These are phyloP conservation scores for Telopea speciosissima DNA, from an alignment of 177 flowering plant species.

Conservation along the genomic window DNA sequence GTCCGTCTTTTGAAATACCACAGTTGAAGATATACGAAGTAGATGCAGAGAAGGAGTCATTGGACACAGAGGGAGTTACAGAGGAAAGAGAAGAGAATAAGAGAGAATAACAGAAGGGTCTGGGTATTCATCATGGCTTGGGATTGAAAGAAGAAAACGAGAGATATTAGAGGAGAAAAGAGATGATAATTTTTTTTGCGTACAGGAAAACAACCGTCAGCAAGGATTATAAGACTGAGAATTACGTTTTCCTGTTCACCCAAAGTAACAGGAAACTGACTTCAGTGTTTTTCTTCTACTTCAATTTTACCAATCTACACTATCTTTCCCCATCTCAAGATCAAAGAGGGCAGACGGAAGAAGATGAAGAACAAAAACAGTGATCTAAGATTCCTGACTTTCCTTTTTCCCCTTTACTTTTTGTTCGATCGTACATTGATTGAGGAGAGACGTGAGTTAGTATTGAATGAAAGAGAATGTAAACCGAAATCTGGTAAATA, in stretches of 20 bases:
- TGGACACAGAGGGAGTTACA: not conserved
- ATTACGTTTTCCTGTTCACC: conserved; percentile 22
- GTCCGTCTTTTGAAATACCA: conserved; percentile 31
- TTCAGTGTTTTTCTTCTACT: not conserved
- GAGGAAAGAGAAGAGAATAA: conserved; percentile 13
- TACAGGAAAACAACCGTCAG: conserved; percentile 19
- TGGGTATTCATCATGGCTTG: no score
- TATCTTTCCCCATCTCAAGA: conserved; percentile 8
- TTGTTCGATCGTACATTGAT: not conserved
- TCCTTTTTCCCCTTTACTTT: not conserved
- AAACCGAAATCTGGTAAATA: conserved; percentile 26
- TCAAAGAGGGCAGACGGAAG: conserved; percentile 9
- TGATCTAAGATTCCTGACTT: not conserved
- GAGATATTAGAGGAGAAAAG: no score
- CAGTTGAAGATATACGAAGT: conserved; percentile 36
- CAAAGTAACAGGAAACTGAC: conserved; percentile 1
- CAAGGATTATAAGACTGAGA: no score
- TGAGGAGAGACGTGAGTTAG: conserved; percentile 18
- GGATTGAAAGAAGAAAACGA: no score
- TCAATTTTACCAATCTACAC: not conserved
- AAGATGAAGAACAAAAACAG: conserved; percentile 1
- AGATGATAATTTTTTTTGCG: no score
- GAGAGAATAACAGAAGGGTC: conserved; percentile 19
- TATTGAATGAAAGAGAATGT: conserved; percentile 13
- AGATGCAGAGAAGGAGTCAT: conserved; percentile 9